These are phyloP conservation scores for Rubia tinctorum DNA, from an alignment of 305 asterid species.

Conservation along the genomic window DNA sequence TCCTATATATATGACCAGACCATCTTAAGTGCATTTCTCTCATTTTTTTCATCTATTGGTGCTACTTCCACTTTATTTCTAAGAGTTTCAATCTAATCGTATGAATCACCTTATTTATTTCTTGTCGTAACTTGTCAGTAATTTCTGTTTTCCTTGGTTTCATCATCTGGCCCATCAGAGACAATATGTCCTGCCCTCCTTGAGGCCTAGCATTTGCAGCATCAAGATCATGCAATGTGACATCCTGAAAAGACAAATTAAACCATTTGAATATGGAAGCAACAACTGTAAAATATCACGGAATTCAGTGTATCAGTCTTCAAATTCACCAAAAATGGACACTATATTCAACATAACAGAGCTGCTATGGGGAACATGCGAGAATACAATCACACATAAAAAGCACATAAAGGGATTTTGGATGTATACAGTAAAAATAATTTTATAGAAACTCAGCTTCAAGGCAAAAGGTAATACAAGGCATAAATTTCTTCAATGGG, in stretches of 20 bases:
- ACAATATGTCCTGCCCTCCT: conserved; percentile 98
- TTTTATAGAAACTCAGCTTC: background rate
- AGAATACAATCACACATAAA: background rate
- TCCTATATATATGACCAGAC: no score
- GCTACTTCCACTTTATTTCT: no score
- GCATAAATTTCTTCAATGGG: background rate
- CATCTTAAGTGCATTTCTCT: no score
- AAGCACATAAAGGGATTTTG: background rate
- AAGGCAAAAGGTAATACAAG: background rate
- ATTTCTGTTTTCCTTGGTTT: conserved; percentile 97
- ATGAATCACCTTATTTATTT: conserved; percentile 77
- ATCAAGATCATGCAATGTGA: conserved; percentile 54
- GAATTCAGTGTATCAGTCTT: background rate
- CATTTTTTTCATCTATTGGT: no score
- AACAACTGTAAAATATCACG: background rate
- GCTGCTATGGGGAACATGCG: background rate
- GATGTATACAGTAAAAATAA: background rate
- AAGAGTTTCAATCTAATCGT: background rate
- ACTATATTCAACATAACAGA: background rate
- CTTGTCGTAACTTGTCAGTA: conserved; percentile 90
- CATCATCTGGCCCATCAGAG: conserved; percentile 99
- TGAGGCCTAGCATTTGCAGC: conserved; percentile 99
- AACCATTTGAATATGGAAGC: conserved; percentile 7
- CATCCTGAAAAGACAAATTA: conserved; percentile 56
- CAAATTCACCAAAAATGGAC: background rate